Evolutionary conservation across 139 green algal species (phyloP).

Genomic region (Yamagishiella unicocca): DNA sequence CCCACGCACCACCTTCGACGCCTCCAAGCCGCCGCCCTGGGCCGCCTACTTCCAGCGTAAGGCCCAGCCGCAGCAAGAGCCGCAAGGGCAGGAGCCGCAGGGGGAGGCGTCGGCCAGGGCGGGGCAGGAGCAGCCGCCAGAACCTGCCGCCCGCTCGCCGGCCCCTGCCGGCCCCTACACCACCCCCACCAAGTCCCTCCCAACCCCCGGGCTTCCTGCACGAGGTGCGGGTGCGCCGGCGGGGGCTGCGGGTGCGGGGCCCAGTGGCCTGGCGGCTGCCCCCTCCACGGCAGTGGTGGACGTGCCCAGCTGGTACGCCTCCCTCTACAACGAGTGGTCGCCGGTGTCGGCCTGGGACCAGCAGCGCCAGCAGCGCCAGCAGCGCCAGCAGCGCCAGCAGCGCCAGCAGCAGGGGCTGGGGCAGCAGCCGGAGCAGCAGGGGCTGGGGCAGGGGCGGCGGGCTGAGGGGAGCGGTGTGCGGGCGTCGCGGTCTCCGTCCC

Average conservation of each 20-base stretch:
- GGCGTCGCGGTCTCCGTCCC: too few species aligned
- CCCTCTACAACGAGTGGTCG: not conserved
- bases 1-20: conserved; percentile 20
- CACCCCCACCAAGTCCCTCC: conserved; percentile 5
- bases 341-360: not conserved
- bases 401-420: not conserved
- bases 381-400: not conserved
- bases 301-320: conserved; percentile 31
- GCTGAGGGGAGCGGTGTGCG: too few species aligned
- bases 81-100: conserved; percentile 34
- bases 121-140: not conserved
- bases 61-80: conserved; percentile 16
- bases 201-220: too few species aligned
- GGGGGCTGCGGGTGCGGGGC: not conserved
- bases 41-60: not conserved
- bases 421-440: not conserved
- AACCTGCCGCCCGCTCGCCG: not conserved
- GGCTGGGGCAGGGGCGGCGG: too few species aligned
- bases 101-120: not conserved
- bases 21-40: conserved; percentile 21
- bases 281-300: not conserved
- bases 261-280: not conserved
- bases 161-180: not conserved
- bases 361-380: not conserved
- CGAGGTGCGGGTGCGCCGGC: not conserved